Conservation (phyloP, 768 basidiomycete genomes). For the Tephrocybe sp. region DNA sequence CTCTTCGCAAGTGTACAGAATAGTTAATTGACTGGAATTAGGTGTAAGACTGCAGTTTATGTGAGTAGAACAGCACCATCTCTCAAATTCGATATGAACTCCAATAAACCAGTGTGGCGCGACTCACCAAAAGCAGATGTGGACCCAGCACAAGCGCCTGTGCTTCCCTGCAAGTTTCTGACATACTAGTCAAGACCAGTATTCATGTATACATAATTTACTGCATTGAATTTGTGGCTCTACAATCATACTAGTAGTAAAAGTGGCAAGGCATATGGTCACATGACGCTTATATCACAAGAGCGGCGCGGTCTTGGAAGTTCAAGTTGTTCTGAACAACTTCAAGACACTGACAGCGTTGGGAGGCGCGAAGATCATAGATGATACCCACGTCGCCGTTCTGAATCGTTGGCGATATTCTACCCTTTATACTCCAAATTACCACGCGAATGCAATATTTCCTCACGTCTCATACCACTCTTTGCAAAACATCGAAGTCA, state of each 20-base stretch:
- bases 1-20: neutral
- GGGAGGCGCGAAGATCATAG: conserved; percentile 9
- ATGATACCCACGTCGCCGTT: conserved; percentile 5
- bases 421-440: neutral
- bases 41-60: conserved; percentile 42
- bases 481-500: conserved; percentile 1
- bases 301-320: no score
- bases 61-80: conserved; percentile 26
- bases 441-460: conserved; percentile 1
- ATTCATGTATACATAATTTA: no score
- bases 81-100: conserved; percentile 1
- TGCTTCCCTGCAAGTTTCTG: conserved; percentile 34
- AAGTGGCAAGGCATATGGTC: neutral
- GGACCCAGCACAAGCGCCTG: conserved; percentile 31
- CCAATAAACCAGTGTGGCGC: conserved; percentile 27
- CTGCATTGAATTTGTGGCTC: no score
- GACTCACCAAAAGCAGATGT: conserved; percentile 35
- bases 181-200: conserved; percentile 1
- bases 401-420: conserved; percentile 4
- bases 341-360: no score
- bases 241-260: no score
- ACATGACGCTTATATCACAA: neutral
- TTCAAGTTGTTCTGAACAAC: conserved; percentile 1
- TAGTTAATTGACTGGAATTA: neutral
- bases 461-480: neutral